These are phyloP conservation scores for Aureobasidium sp. DNA, from an alignment of 2,329 filamentous ascomycete genomes.

Conservation along the genomic window DNA sequence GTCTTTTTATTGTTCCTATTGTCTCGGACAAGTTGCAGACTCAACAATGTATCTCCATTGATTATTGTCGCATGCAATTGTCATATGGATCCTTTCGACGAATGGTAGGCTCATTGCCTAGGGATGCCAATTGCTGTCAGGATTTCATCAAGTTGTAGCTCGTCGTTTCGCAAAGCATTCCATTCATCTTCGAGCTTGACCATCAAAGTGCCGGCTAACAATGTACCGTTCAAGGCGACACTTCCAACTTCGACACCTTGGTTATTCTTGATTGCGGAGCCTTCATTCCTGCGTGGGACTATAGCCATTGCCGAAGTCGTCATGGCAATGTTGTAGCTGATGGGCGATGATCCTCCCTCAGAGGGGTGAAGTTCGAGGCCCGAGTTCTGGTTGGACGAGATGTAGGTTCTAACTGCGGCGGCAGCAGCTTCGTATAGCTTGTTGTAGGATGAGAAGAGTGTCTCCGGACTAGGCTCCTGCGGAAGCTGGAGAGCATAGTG, in stretches of 20 bases:
- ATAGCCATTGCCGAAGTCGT: slow-evolving; percentile 49
- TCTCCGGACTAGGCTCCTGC: slow-evolving; percentile 33
- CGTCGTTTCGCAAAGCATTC: slow-evolving; percentile 39
- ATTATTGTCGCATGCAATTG: not conserved
- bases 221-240: slow-evolving; percentile 50
- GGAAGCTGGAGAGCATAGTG: slow-evolving; percentile 42
- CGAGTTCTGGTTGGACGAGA: slow-evolving; percentile 29
- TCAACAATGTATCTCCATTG: not conserved
- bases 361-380: slow-evolving; percentile 24
- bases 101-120: not conserved
- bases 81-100: not conserved
- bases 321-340: slow-evolving; percentile 55
- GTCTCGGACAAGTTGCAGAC: not conserved
- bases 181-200: slow-evolving; percentile 51
- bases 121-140: slow-evolving; percentile 38
- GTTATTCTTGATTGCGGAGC: slow-evolving; percentile 34
- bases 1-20: not conserved
- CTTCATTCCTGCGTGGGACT: slow-evolving; percentile 43
- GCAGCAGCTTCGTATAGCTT: slow-evolving; percentile 30
- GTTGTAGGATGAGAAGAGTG: slow-evolving; percentile 29
- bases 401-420: slow-evolving; percentile 34
- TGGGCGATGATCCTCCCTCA: slow-evolving; percentile 35
- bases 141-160: slow-evolving; percentile 37
- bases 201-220: slow-evolving; percentile 52
- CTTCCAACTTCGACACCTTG: slow-evolving; percentile 33